Evolutionary conservation across 805 yeast genomes (phyloP).

Genomic region (Kuraishia capsulata): DNA sequence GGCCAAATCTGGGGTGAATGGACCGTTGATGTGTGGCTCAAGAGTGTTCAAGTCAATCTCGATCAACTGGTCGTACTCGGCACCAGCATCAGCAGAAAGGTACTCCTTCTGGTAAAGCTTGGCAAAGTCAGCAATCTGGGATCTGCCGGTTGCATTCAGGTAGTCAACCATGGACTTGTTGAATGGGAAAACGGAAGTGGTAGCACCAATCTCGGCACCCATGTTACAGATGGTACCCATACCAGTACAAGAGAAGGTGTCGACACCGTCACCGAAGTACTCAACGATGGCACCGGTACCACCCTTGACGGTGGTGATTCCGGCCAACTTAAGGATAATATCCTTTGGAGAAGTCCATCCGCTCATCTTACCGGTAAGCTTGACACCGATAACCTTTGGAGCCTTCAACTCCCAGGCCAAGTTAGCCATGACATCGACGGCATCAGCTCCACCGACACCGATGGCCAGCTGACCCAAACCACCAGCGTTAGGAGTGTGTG

Average conservation of each 20-base stretch:
- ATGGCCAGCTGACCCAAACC: slow-evolving; percentile 97
- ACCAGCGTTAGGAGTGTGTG: slow-evolving; percentile 98
- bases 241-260: slow-evolving; percentile 91
- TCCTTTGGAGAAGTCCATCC: slow-evolving; percentile 99
- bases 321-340: slow-evolving; percentile 87
- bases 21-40: slow-evolving; percentile 97
- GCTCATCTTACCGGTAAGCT: slow-evolving; percentile 81
- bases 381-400: slow-evolving; percentile 91
- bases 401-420: slow-evolving; percentile 98
- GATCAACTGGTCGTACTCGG: slow-evolving; percentile 87
- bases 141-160: slow-evolving; percentile 80
- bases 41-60: slow-evolving; percentile 83
- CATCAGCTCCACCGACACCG: slow-evolving; percentile 99
- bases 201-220: slow-evolving; percentile 99
- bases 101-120: slow-evolving; percentile 49
- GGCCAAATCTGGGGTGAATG: slow-evolving; percentile 96
- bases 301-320: slow-evolving; percentile 92
- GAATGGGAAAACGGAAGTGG: slow-evolving; percentile 96
- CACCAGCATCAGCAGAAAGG: slow-evolving; percentile 84
- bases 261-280: slow-evolving; percentile 93
- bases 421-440: slow-evolving; percentile 92
- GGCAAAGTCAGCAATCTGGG: slow-evolving; percentile 78
- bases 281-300: slow-evolving; percentile 97
- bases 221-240: slow-evolving; percentile 99
- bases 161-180: slow-evolving; percentile 83